These are phyloP conservation scores for Persicaria tinctoria DNA, from an alignment of 148 eudicot species.

Conservation along the genomic window DNA sequence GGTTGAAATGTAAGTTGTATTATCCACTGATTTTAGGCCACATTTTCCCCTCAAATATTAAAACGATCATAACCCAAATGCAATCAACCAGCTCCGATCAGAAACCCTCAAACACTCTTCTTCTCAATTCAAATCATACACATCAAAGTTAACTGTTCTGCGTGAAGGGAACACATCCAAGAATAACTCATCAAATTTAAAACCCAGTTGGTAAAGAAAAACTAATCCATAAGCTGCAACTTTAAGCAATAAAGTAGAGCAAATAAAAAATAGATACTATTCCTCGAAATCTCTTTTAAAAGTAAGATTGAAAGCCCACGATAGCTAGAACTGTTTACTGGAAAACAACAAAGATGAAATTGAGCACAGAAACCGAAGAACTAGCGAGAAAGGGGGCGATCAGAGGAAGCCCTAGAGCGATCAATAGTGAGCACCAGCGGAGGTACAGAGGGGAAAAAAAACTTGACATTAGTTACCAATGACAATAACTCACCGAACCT, in stretches of 20 bases:
- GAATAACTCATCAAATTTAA: neutral
- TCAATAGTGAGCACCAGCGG: neutral
- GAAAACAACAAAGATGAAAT: too few relatives aligned
- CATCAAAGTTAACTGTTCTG: neutral
- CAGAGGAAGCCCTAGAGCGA: slow-evolving; percentile 10
- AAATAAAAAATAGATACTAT: neutral
- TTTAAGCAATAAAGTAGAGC: neutral
- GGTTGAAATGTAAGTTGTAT: too few relatives aligned
- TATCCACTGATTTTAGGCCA: too few relatives aligned
- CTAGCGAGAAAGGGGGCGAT: neutral
- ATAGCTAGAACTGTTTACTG: neutral
- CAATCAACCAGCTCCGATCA: neutral
- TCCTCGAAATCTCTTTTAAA: neutral
- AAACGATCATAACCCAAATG: slow-evolving; percentile 1
- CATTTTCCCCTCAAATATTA: too few relatives aligned
- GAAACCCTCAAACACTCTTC: neutral
- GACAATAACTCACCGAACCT: neutral
- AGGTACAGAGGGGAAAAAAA: neutral
- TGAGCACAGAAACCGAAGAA: neutral
- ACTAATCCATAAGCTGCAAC: neutral
- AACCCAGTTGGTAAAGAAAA: too few relatives aligned
- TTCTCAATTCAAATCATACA: neutral
- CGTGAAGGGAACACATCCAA: too few relatives aligned
- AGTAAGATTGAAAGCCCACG: neutral
- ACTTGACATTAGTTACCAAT: neutral